Evolutionary conservation across 345 rosid genomes (phyloP).

Genomic region (Citrus mangshanensis): DNA sequence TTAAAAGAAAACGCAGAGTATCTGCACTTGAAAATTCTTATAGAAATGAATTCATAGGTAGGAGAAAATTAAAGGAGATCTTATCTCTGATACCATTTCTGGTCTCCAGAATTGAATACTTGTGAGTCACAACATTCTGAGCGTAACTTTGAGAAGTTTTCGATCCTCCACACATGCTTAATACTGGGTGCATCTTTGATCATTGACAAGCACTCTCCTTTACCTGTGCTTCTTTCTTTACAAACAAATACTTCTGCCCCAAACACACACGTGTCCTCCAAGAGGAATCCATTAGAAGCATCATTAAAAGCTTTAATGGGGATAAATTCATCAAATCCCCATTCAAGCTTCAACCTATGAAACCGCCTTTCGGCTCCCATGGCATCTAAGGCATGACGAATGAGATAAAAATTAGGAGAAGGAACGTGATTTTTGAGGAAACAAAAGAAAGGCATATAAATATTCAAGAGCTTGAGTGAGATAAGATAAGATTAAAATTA

Average conservation of each 20-base stretch:
- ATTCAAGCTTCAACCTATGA: constrained; percentile 29
- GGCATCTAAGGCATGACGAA: constrained; percentile 24
- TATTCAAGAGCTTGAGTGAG: too few species aligned
- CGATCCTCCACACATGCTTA: constrained; percentile 36
- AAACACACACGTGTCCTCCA: constrained; percentile 36
- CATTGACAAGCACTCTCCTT: constrained; percentile 35
- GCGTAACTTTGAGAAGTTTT: constrained; percentile 26
- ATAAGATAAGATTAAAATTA: too few species aligned
- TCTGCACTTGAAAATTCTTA: too few species aligned
- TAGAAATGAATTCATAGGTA: too few species aligned
- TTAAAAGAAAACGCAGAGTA: too few species aligned
- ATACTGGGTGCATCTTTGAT: constrained; percentile 15
- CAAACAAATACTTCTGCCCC: constrained; percentile 45
- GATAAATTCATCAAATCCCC: constrained; percentile 42
- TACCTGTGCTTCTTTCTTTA: constrained; percentile 35
- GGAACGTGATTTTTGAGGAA: too few species aligned
- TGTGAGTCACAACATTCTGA: constrained; percentile 17
- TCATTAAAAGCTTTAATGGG: constrained; percentile 22
- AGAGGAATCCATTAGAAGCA: constrained; percentile 31
- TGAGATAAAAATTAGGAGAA: neutral
- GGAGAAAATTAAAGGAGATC: neutral
- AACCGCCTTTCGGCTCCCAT: constrained; percentile 31
- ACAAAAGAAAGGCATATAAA: too few species aligned
- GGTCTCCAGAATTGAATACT: constrained; percentile 26
- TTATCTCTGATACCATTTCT: constrained; percentile 29